A percentile compares a stretch with the other conserved stretches of the same genome.
Conservation (phyloP, 768 basidiomycete species). For the Phanerodontia chrysosporium region DNA sequence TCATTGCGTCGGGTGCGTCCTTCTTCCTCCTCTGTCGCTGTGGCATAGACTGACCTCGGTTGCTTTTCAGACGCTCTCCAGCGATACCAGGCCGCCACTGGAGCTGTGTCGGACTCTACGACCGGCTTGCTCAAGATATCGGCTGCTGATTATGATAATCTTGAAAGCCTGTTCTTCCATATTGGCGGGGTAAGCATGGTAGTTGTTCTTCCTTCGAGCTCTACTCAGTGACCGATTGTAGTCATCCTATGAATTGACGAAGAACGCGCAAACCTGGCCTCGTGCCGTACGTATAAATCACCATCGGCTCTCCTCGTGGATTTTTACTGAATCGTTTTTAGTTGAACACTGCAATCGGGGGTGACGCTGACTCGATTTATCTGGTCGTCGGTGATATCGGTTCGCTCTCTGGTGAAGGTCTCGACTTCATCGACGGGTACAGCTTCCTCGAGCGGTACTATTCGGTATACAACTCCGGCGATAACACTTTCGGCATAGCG, state of each 20-base stretch:
- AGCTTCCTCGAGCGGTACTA: slow-evolving; percentile 7
- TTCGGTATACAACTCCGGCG: slow-evolving; percentile 18
- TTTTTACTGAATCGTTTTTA: not conserved
- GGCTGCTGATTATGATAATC: slow-evolving; percentile 15
- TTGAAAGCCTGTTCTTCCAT: slow-evolving; percentile 19
- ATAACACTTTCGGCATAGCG: slow-evolving; percentile 30
- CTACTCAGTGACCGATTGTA: not conserved
- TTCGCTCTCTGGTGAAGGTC: too few species aligned
- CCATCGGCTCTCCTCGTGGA: not conserved
- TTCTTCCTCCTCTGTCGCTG: too few species aligned
- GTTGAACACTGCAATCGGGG: slow-evolving; percentile 21
- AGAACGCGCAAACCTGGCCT: slow-evolving; percentile 67
- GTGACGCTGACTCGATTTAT: slow-evolving; percentile 13
- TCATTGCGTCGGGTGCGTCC: slow-evolving; percentile 22
- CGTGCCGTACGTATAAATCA: slow-evolving; percentile 14
- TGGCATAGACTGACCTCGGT: not conserved
- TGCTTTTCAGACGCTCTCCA: slow-evolving; percentile 19
- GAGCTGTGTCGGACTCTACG: slow-evolving; percentile 5
- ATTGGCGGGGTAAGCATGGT: slow-evolving; percentile 4
- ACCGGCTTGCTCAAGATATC: slow-evolving; percentile 19
- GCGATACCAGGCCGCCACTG: slow-evolving; percentile 18
- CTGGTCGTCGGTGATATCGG: slow-evolving; percentile 20
- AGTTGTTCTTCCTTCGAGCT: too few species aligned
- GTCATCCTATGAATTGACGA: slow-evolving; percentile 42
- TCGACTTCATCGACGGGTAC: too few species aligned